phyloP scores from a whole-genome alignment of 257 asterid genomes.

The Nicotiana knightiana region DNA sequence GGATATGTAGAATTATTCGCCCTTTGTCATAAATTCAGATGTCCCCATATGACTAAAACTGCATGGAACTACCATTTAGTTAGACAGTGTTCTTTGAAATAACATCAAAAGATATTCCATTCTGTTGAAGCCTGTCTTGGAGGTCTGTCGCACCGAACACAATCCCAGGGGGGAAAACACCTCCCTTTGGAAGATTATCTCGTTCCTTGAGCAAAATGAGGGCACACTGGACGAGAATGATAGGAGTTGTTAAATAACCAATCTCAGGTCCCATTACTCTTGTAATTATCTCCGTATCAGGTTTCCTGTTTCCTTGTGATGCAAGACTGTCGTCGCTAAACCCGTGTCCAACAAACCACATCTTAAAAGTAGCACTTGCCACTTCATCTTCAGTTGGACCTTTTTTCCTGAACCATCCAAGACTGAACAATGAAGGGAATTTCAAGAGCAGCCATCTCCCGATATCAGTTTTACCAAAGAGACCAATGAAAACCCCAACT shows the following conservation, averaged over 20 bases:
- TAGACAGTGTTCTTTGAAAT: slow-evolving; percentile 46
- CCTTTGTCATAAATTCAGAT: neutral
- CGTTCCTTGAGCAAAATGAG: slow-evolving; percentile 52
- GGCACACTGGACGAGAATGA: slow-evolving; percentile 68
- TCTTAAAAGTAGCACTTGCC: slow-evolving; percentile 64
- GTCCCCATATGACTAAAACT: neutral
- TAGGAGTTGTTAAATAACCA: slow-evolving; percentile 81
- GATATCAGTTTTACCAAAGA: slow-evolving; percentile 32
- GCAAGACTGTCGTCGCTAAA: slow-evolving; percentile 44
- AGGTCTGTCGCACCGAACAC: slow-evolving; percentile 78
- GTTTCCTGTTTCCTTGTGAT: slow-evolving; percentile 34
- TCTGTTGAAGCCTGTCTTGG: slow-evolving; percentile 58
- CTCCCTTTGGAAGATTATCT: slow-evolving; percentile 68
- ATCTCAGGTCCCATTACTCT: slow-evolving; percentile 94
- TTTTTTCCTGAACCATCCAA: slow-evolving; percentile 57
- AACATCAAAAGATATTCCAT: slow-evolving; percentile 75
- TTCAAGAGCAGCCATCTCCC: slow-evolving; percentile 69
- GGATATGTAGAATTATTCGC: neutral
- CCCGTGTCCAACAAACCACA: slow-evolving; percentile 94
- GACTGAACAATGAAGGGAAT: slow-evolving; percentile 63
- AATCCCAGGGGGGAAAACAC: slow-evolving; percentile 83
- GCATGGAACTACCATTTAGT: neutral
- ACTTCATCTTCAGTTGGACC: slow-evolving; percentile 91
- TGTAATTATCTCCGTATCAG: slow-evolving; percentile 68
- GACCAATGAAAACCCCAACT: slow-evolving; percentile 55